phyloP scores from a whole-genome alignment of 192 early-diverging fungal species.

The Coemansia sp. region DNA sequence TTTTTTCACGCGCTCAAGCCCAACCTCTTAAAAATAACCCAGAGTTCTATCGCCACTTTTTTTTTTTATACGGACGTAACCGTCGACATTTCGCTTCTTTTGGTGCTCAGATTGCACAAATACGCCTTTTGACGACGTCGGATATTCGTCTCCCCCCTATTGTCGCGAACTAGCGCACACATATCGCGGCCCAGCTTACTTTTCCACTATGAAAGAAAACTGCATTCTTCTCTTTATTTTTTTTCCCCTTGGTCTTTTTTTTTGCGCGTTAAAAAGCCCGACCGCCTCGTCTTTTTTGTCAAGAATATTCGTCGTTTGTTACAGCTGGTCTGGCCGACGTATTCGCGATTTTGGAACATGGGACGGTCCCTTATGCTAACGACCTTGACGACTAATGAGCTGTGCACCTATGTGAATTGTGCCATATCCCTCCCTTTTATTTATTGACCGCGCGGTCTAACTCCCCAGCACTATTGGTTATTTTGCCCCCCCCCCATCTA shows the following conservation, averaged over 20 bases:
- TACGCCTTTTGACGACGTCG: slow-evolving; percentile 6
- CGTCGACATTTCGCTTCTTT: slow-evolving; percentile 5
- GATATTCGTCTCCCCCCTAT: background rate
- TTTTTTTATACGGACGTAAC: background rate
- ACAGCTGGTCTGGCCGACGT: slow-evolving; percentile 4
- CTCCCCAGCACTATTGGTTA: too few species aligned
- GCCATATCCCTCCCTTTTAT: background rate
- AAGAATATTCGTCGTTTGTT: background rate
- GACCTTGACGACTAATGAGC: slow-evolving; percentile 1
- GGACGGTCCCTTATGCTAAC: background rate
- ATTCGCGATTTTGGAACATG: background rate
- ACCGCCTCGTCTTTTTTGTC: background rate
- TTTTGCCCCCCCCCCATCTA: background rate
- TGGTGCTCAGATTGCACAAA: slow-evolving; percentile 9
- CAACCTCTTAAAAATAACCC: background rate
- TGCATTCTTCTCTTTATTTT: background rate
- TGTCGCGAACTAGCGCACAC: slow-evolving; percentile 15
- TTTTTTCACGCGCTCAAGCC: background rate
- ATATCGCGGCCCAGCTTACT: slow-evolving; percentile 5
- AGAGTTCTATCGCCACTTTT: background rate
- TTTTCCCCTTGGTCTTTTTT: background rate
- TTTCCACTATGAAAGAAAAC: background rate
- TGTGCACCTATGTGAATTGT: slow-evolving; percentile 8
- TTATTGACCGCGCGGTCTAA: slow-evolving; percentile 4
- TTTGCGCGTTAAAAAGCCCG: background rate